phyloP scores from a whole-genome alignment of 768 basidiomycete species.

The Ephemerocybe angulata region DNA sequence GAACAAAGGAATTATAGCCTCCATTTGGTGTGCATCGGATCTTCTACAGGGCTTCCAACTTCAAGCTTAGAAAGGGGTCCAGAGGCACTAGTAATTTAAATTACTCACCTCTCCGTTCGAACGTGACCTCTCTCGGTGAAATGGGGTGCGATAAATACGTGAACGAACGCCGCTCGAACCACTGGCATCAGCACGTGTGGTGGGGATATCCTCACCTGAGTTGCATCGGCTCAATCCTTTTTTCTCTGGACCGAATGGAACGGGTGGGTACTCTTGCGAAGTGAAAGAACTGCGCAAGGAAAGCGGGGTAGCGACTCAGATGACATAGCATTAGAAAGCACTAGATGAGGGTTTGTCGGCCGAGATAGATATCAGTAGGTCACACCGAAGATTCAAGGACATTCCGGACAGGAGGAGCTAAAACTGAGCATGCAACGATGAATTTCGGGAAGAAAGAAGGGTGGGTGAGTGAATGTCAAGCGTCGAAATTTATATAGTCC shows the following conservation, averaged over 20 bases:
- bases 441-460: neutral
- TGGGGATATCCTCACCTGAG: constrained; percentile 1
- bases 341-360: neutral
- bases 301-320: too few species aligned
- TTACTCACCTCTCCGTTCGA: neutral
- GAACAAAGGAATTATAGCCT: neutral
- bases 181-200: constrained; percentile 4
- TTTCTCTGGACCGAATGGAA: neutral
- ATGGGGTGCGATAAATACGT: neutral
- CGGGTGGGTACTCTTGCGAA: neutral
- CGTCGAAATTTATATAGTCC: neutral
- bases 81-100: neutral
- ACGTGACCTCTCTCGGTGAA: neutral
- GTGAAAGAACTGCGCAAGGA: neutral
- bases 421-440: neutral
- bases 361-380: neutral
- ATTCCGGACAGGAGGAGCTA: neutral
- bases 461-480: neutral
- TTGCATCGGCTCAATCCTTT: neutral
- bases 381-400: too few species aligned
- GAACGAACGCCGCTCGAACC: neutral
- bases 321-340: too few species aligned
- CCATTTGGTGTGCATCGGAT: neutral
- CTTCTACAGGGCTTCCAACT: too few species aligned
- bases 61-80: too few species aligned